These are phyloP conservation scores for Brassica rapa DNA, from an alignment of 345 rosid genomes.

Conservation along the genomic window DNA sequence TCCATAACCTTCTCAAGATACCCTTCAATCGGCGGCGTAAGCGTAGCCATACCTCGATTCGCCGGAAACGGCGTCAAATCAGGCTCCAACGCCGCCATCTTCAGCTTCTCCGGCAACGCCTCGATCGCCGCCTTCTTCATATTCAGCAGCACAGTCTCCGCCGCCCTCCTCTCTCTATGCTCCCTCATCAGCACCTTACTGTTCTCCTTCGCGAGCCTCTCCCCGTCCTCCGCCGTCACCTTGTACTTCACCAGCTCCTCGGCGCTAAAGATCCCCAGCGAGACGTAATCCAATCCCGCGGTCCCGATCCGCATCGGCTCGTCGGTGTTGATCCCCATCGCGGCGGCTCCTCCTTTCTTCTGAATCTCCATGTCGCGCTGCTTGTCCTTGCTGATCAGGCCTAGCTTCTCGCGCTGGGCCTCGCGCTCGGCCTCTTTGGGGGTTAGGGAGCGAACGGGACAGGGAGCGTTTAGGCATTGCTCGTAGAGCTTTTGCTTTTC, in stretches of 20 bases:
- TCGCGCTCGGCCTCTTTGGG: slow-evolving; percentile 68
- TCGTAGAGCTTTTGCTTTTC: slow-evolving; percentile 64
- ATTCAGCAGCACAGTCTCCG: slow-evolving; percentile 60
- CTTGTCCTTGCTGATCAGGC: slow-evolving; percentile 76
- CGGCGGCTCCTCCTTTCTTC: slow-evolving; percentile 73
- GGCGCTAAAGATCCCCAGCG: slow-evolving; percentile 72
- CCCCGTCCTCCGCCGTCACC: slow-evolving; percentile 82
- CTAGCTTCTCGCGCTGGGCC: slow-evolving; percentile 79
- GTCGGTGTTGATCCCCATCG: slow-evolving; percentile 72
- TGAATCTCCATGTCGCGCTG: slow-evolving; percentile 71
- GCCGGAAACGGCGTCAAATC: slow-evolving; percentile 82
- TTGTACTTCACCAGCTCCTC: slow-evolving; percentile 82
- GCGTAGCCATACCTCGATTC: slow-evolving; percentile 75
- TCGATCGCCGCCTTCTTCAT: slow-evolving; percentile 84
- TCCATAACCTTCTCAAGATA: slow-evolving; percentile 83
- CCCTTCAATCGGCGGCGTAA: slow-evolving; percentile 97
- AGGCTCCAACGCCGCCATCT: slow-evolving; percentile 71
- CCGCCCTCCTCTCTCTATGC: slow-evolving; percentile 81
- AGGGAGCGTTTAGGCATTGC: slow-evolving; percentile 76
- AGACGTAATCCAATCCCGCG: slow-evolving; percentile 68
- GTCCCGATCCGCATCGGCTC: slow-evolving; percentile 81
- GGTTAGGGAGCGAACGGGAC: slow-evolving; percentile 72
- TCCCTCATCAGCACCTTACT: slow-evolving; percentile 83
- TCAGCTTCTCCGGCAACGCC: slow-evolving; percentile 79
- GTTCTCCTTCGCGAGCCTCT: slow-evolving; percentile 81